These are phyloP conservation scores for Spinellus fusiger DNA, from an alignment of 192 early-diverging fungal species.

Conservation along the genomic window DNA sequence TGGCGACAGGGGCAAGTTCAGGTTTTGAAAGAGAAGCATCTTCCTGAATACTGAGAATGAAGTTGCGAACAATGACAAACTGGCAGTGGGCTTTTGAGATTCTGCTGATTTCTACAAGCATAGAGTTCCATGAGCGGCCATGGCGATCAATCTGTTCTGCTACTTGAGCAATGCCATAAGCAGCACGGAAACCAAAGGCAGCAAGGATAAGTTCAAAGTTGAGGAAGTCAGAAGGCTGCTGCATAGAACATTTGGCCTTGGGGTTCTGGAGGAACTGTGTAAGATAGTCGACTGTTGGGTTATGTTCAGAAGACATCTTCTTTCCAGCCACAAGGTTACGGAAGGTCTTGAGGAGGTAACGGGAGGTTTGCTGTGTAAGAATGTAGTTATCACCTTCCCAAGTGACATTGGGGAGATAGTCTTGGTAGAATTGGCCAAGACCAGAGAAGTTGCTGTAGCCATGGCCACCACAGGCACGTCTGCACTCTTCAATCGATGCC, in stretches of 20 bases:
- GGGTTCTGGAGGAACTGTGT: constrained; percentile 50
- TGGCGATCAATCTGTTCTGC: constrained; percentile 56
- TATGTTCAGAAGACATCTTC: constrained; percentile 39
- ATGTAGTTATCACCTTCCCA: constrained; percentile 87
- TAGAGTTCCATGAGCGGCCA: constrained; percentile 67
- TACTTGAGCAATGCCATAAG: constrained; percentile 53
- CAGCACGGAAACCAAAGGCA: constrained; percentile 74
- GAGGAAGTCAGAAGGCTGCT: constrained; percentile 42
- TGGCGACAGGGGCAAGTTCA: constrained; percentile 25
- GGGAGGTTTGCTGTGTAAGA: constrained; percentile 78
- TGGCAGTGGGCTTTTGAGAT: constrained; percentile 76
- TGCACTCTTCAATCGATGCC: constrained; percentile 67
- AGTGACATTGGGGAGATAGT: constrained; percentile 69
- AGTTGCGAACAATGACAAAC: constrained; percentile 68
- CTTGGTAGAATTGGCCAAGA: constrained; percentile 57
- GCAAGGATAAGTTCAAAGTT: constrained; percentile 57
- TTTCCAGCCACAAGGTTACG: constrained; percentile 48
- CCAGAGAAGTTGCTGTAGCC: constrained; percentile 74
- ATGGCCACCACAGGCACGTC: constrained; percentile 73
- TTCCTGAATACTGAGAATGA: constrained; percentile 52
- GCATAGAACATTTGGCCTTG: constrained; percentile 52
- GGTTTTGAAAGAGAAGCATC: constrained; percentile 34
- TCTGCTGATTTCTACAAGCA: constrained; percentile 67
- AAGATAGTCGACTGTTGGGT: constrained; percentile 37
- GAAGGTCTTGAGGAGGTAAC: constrained; percentile 70